Evolutionary conservation across 208 protist genomes (phyloP), one percentile per base, ranked within the genome.

Genomic region (Blechomonas ayalai): DNA sequence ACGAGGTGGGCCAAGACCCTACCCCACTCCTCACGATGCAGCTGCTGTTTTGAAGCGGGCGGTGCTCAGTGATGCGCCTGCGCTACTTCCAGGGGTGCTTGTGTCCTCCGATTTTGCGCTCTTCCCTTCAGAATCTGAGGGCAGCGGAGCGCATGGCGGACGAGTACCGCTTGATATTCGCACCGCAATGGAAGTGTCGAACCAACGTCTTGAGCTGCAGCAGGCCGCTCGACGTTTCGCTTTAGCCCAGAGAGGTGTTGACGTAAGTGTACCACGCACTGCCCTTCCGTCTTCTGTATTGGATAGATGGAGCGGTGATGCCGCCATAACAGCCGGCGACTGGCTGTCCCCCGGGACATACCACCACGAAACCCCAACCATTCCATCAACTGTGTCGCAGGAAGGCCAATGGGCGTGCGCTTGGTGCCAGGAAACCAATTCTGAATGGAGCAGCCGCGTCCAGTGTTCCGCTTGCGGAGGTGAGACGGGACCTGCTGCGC

Each of bases 371-470:
- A 34, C 12, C 12, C 12, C 50, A 8, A 26, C 46, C 6, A 18
- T 66, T 32, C 29, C 27, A 19, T 54, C 52, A 4, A n/a, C 32
- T 23, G 9, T 45, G 24, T 34, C 31, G 9, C 27, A 55, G 3
- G 73, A 81, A 35, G 84, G 80, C 5, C 67, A 56, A 20, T 93
- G 84, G 81, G 58, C 47, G 0, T 93, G 84, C 53, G 73, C 90
- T 27, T 93, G 84, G 81, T 93, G 84, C 39, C 81, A 78, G 19
- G 77, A 85, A 47, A 43, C 57, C 13, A 83, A 93, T 49, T 53
- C 61, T 0, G 69, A 67, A 69, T 88, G 73, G 71, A 52, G 51
- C 29, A 79, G 67, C 32, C 80, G 84, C 8, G 44, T 80, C 25
- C 65, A 73, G 41, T 93, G 84, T 59, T 33, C 35, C 20, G 78